Conservation (phyloP, 2,329 filamentous ascomycete species). For the Orbilia ellipsospora region DNA sequence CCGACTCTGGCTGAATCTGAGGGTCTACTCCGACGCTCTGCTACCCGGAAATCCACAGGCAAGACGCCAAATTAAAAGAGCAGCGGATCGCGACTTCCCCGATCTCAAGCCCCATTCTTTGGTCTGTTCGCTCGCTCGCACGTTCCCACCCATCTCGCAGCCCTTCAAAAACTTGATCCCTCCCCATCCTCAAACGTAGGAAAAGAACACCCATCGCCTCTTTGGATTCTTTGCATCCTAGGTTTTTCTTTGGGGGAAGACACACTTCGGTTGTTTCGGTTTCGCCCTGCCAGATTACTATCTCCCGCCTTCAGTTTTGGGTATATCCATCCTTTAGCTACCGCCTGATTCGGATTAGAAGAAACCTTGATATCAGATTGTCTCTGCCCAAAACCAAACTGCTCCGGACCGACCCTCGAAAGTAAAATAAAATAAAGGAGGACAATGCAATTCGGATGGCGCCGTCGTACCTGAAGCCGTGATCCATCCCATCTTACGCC, state of each 20-base stretch:
- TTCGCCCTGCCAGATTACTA: conserved; percentile 17
- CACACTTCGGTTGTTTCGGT: conserved; percentile 2
- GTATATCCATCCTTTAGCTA: conserved; percentile 19
- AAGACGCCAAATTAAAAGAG: conserved; percentile 21
- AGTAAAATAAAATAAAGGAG: conserved; percentile 7
- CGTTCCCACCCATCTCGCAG: too few relatives aligned
- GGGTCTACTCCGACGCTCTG: conserved; percentile 13
- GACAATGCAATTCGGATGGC: conserved; percentile 33
- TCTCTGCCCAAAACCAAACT: conserved; percentile 13
- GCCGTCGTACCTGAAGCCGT: conserved; percentile 11
- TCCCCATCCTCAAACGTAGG: conserved; percentile 9
- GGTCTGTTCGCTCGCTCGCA: too few relatives aligned
- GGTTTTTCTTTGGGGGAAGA: too few relatives aligned
- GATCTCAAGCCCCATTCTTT: conserved; percentile 29
- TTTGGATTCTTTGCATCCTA: too few relatives aligned
- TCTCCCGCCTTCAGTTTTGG: conserved; percentile 48
- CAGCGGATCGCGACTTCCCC: conserved; percentile 23
- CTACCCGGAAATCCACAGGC: conserved; percentile 40
- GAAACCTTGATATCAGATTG: conserved; percentile 3
- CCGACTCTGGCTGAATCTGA: conserved; percentile 30
- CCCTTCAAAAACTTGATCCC: background rate
- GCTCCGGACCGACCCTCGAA: background rate
- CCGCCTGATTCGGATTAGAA: conserved; percentile 16
- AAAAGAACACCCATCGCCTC: too few relatives aligned
- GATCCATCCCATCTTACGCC: conserved; percentile 28